A percentile compares a stretch with the other conserved stretches of the same genome.
Conservation (phyloP, 345 rosid genomes). For the Syzygium oleosum region DNA sequence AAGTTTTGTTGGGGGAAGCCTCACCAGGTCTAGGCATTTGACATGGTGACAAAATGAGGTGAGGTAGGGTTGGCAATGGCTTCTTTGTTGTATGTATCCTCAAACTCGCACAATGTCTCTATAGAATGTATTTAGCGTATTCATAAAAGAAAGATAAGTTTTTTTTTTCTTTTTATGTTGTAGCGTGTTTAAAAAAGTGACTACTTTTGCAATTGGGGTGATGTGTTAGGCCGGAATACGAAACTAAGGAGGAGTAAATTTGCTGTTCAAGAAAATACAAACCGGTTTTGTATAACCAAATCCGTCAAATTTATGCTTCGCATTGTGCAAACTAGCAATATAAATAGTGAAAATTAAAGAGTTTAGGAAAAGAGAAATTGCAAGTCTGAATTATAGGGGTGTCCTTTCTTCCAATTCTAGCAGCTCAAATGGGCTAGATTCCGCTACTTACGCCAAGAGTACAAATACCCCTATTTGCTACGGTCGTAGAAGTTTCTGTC, state of each 20-base stretch:
- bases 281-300: background rate
- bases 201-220: background rate
- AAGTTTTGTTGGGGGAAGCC: background rate
- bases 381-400: background rate
- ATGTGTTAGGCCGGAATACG: background rate
- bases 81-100: background rate
- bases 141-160: background rate
- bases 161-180: background rate
- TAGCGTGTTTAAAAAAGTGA: background rate
- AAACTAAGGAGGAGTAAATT: background rate
- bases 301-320: background rate
- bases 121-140: background rate
- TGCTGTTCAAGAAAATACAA: background rate
- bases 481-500: background rate
- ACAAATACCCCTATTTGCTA: background rate
- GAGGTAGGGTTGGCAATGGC: background rate
- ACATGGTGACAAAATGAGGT: background rate
- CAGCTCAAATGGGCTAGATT: background rate
- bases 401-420: background rate
- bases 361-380: background rate
- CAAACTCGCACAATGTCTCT: background rate
- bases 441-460: background rate
- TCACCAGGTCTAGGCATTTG: background rate
- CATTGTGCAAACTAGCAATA: background rate
- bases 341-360: background rate